Conservation (phyloP, 352 stramenopile species). For the Pythium rhizo-oryzae region DNA sequence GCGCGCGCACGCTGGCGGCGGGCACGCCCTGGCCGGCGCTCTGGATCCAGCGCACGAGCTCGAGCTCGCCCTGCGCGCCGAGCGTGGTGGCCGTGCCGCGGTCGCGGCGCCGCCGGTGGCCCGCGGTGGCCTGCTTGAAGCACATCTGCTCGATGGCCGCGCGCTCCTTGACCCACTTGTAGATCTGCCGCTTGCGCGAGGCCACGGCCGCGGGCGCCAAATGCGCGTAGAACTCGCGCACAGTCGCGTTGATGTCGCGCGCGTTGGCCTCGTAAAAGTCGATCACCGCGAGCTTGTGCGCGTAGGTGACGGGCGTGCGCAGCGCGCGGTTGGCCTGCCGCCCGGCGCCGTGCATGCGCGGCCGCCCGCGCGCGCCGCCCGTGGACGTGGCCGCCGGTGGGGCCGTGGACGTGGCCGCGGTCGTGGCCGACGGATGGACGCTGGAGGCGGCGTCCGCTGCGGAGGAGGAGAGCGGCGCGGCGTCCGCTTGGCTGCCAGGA, state of each 20-base stretch:
- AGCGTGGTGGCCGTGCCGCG: slow-evolving; percentile 47
- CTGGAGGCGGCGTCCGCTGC: too few species aligned
- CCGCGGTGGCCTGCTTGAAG: slow-evolving; percentile 40
- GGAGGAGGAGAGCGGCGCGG: too few species aligned
- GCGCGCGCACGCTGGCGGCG: slow-evolving; percentile 33
- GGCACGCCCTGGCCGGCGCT: slow-evolving; percentile 13
- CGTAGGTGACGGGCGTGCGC: slow-evolving; percentile 41
- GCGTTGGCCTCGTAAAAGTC: slow-evolving; percentile 40
- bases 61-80: slow-evolving; percentile 31
- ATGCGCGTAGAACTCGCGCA: slow-evolving; percentile 40
- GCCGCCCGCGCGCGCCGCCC: slow-evolving; percentile 22
- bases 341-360: slow-evolving; percentile 31
- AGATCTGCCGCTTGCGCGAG: slow-evolving; percentile 55
- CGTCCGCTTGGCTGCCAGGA: too few species aligned
- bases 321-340: slow-evolving; percentile 38
- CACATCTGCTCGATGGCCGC: slow-evolving; percentile 40
- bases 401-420: too few species aligned
- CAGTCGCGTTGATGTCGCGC: slow-evolving; percentile 43
- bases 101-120: slow-evolving; percentile 37
- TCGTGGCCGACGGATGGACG: too few species aligned
- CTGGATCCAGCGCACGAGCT: slow-evolving; percentile 41
- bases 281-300: slow-evolving; percentile 47
- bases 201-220: slow-evolving; percentile 20
- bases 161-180: slow-evolving; percentile 49
- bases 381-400: too few species aligned